These are phyloP conservation scores for Scheffersomyces titani DNA, from an alignment of 1,139 yeast genomes.

Conservation along the genomic window DNA sequence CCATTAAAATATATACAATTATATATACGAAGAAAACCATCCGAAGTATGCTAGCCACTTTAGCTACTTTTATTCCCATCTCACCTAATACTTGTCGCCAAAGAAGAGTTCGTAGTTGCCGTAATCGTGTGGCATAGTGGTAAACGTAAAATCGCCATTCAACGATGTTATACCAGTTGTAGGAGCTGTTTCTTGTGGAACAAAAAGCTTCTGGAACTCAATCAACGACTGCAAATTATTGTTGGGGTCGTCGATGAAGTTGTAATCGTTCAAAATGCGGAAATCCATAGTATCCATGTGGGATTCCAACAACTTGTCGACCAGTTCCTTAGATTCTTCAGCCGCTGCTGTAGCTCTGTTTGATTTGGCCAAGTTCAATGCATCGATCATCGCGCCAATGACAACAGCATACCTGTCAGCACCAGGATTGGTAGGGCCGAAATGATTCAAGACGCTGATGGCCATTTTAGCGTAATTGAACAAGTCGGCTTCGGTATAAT, in stretches of 20 bases:
- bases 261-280: constrained; percentile 13
- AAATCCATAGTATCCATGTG: constrained; percentile 7
- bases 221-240: constrained; percentile 16
- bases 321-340: constrained; percentile 1
- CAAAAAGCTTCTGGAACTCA: constrained; percentile 23
- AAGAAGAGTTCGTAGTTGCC: not conserved
- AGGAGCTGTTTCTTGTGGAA: constrained; percentile 6
- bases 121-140: constrained; percentile 1
- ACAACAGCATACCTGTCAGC: constrained; percentile 18
- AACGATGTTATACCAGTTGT: not conserved
- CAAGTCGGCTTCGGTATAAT: constrained; percentile 15
- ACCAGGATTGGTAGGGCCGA: constrained; percentile 15
- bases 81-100: not conserved
- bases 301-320: constrained; percentile 1
- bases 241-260: constrained; percentile 15
- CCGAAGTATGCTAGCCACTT: not conserved
- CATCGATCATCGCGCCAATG: constrained; percentile 15
- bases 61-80: not conserved
- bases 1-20: not conserved
- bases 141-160: not conserved
- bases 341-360: constrained; percentile 3
- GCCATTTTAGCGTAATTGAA: constrained; percentile 13
- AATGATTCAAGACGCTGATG: constrained; percentile 14
- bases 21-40: not conserved
- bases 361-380: constrained; percentile 9